Evolutionary conservation across 2,329 filamentous ascomycete species (phyloP).

Genomic region (Talaromyces rugulosus): DNA sequence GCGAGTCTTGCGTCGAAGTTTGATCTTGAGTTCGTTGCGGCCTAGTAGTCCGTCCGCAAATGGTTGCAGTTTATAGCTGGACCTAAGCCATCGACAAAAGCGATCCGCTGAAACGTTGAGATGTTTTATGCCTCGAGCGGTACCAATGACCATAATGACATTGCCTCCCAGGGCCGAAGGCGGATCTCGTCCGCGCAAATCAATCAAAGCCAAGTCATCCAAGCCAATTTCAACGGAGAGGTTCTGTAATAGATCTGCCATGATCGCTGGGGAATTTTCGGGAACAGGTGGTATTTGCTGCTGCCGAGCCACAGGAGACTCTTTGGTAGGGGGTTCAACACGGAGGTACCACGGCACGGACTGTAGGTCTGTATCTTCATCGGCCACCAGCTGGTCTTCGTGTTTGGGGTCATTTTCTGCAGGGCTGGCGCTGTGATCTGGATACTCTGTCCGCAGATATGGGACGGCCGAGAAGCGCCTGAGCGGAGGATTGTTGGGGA

Average conservation of each 20-base stretch:
- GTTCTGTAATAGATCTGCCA: slow-evolving; percentile 70
- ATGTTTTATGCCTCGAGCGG: slow-evolving; percentile 87
- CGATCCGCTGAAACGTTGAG: slow-evolving; percentile 85
- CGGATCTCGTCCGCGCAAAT: slow-evolving; percentile 79
- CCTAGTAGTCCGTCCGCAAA: slow-evolving; percentile 85
- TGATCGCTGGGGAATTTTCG: slow-evolving; percentile 63
- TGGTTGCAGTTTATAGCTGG: slow-evolving; percentile 66
- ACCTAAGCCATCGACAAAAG: slow-evolving; percentile 80
- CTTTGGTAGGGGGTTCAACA: slow-evolving; percentile 49
- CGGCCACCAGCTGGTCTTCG: neutral
- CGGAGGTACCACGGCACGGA: slow-evolving; percentile 77
- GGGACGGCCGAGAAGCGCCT: slow-evolving; percentile 8
- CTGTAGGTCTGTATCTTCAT: slow-evolving; percentile 9
- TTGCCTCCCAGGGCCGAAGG: slow-evolving; percentile 83
- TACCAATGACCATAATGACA: slow-evolving; percentile 88
- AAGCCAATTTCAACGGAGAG: slow-evolving; percentile 81
- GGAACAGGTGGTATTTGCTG: slow-evolving; percentile 63
- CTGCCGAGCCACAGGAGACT: slow-evolving; percentile 44
- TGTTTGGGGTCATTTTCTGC: neutral
- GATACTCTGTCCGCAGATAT: slow-evolving; percentile 21
- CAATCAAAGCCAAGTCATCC: slow-evolving; percentile 73
- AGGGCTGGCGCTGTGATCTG: neutral
- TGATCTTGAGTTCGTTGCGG: slow-evolving; percentile 85
- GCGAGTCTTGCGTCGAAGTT: slow-evolving; percentile 73
- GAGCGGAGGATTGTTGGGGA: neutral